These are phyloP conservation scores for Paraglomus occultum DNA, from an alignment of 192 early-diverging fungal species.

Conservation along the genomic window DNA sequence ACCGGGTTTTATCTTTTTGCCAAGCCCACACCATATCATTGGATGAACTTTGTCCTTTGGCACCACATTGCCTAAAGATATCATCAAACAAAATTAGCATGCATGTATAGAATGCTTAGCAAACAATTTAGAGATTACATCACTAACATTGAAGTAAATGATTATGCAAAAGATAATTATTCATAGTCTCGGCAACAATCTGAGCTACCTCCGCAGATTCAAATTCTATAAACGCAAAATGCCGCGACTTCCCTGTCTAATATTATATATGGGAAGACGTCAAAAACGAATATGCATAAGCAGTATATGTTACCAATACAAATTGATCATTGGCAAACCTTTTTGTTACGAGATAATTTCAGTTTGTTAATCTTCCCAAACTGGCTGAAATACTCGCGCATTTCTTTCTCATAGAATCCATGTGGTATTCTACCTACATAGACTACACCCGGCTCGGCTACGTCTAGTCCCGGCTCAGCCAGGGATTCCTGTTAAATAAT, in stretches of 20 bases:
- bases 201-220: slow-evolving; percentile 71
- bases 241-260: slow-evolving; percentile 83
- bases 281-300: background rate
- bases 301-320: background rate
- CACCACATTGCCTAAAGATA: slow-evolving; percentile 51
- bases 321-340: slow-evolving; percentile 34
- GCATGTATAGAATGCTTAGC: slow-evolving; percentile 27
- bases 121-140: slow-evolving; percentile 21
- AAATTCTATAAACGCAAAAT: slow-evolving; percentile 96
- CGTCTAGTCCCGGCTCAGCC: too few relatives aligned
- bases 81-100: slow-evolving; percentile 31
- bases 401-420: slow-evolving; percentile 93
- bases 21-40: slow-evolving; percentile 66
- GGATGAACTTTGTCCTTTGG: slow-evolving; percentile 72
- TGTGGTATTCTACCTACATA: slow-evolving; percentile 93
- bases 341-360: slow-evolving; percentile 83
- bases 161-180: slow-evolving; percentile 88
- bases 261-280: slow-evolving; percentile 10
- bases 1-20: slow-evolving; percentile 65
- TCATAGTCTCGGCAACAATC: slow-evolving; percentile 95
- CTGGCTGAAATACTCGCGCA: slow-evolving; percentile 88
- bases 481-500: too few relatives aligned
- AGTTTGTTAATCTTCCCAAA: slow-evolving; percentile 83
- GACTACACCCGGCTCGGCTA: slow-evolving; percentile 56
- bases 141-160: slow-evolving; percentile 74